phyloP scores from a whole-genome alignment of 2,329 filamentous ascomycete genomes.

The Exophiala alcalophila region DNA sequence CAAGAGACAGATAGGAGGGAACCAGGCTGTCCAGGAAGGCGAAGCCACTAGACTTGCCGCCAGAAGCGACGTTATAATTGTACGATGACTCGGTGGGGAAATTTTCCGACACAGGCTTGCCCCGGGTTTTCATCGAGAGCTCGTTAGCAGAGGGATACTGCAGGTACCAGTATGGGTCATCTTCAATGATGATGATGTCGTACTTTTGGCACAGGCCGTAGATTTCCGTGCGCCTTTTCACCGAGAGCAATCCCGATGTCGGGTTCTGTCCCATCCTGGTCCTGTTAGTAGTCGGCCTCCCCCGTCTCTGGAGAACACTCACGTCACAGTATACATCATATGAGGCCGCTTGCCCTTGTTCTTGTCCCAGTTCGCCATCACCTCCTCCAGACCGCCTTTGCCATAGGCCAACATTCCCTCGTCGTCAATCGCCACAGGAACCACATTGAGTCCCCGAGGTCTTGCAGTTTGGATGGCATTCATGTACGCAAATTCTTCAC shows the following conservation, averaged over 20 bases:
- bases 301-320: slow-evolving; percentile 41
- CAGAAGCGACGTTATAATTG: slow-evolving; percentile 38
- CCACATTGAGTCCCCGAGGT: slow-evolving; percentile 69
- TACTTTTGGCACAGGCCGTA: slow-evolving; percentile 79
- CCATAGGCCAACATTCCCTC: slow-evolving; percentile 76
- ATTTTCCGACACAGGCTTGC: slow-evolving; percentile 33
- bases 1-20: slow-evolving; percentile 77
- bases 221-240: slow-evolving; percentile 71
- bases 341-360: slow-evolving; percentile 72
- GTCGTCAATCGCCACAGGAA: slow-evolving; percentile 71
- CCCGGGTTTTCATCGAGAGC: slow-evolving; percentile 35
- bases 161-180: slow-evolving; percentile 94
- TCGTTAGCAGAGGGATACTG: slow-evolving; percentile 73
- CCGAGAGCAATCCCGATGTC: slow-evolving; percentile 70
- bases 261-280: slow-evolving; percentile 83
- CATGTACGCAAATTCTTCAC: slow-evolving; percentile 78
- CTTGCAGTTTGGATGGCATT: slow-evolving; percentile 66
- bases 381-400: slow-evolving; percentile 69
- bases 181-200: slow-evolving; percentile 87
- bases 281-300: slow-evolving; percentile 20
- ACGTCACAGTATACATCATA: slow-evolving; percentile 87
- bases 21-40: slow-evolving; percentile 78
- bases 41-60: slow-evolving; percentile 61
- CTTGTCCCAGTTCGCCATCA: slow-evolving; percentile 79
- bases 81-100: slow-evolving; percentile 34